A percentile compares a stretch with the other conserved stretches of the same genome.
Conservation (phyloP, 1,139 yeast species). For the Blastobotrys ciferrii region DNA sequence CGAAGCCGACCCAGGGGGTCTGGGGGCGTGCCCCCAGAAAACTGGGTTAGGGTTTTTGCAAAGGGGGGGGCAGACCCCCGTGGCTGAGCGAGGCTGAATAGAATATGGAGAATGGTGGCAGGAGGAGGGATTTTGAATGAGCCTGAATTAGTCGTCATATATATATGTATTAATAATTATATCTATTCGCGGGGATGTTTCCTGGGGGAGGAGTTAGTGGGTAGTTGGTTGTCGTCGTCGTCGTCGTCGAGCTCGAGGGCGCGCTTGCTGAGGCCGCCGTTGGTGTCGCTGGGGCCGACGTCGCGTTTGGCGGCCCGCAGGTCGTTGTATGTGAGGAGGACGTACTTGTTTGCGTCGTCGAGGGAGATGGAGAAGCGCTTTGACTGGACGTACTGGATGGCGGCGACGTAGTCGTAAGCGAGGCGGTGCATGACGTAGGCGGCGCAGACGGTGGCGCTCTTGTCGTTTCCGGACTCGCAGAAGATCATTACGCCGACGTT, state of each 20-base stretch:
- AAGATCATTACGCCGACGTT: slow-evolving; percentile 27
- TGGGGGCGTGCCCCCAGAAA: too few species aligned
- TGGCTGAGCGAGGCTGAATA: too few species aligned
- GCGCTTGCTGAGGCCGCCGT: slow-evolving; percentile 8
- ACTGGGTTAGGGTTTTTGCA: too few species aligned
- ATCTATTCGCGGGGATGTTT: slow-evolving; percentile 5
- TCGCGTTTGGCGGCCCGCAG: slow-evolving; percentile 23
- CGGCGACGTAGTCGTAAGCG: slow-evolving; percentile 22
- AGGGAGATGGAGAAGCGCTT: slow-evolving; percentile 32
- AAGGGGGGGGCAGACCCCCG: too few species aligned
- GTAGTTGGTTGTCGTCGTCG: not conserved
- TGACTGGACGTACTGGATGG: slow-evolving; percentile 34
- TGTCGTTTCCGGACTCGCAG: slow-evolving; percentile 38
- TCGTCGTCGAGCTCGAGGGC: slow-evolving; percentile 16
- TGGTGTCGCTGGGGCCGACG: not conserved
- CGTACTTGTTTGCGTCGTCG: slow-evolving; percentile 28
- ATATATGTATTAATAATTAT: not conserved
- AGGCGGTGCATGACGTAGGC: slow-evolving; percentile 31
- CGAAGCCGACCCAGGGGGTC: too few species aligned
- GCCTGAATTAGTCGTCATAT: too few species aligned
- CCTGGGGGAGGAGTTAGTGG: not conserved
- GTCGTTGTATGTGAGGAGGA: slow-evolving; percentile 28
- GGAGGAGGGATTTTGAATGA: too few species aligned
- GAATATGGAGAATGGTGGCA: too few species aligned
- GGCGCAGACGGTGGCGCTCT: slow-evolving; percentile 33